Conservation (phyloP, 2,329 filamentous ascomycete genomes). For the Beauveria scarabaeidicola region DNA sequence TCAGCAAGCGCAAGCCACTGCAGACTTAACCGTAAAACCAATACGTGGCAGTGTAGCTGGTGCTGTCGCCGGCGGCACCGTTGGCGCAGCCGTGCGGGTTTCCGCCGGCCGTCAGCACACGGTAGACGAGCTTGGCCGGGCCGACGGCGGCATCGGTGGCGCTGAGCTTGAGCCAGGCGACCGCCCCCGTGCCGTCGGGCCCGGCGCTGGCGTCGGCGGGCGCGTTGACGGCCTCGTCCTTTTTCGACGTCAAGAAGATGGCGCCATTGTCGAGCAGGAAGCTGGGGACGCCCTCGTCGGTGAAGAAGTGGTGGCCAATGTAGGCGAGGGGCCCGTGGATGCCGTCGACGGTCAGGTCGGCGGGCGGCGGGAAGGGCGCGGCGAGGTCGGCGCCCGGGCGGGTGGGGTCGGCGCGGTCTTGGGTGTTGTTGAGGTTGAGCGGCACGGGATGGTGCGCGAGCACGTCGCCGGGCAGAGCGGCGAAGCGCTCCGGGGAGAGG, state of each 20-base stretch:
- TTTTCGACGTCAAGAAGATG: constrained; percentile 36
- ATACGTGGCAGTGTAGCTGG: constrained; percentile 49
- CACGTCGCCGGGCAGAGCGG: constrained; percentile 29
- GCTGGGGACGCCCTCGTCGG: constrained; percentile 40
- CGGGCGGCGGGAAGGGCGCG: constrained; percentile 35
- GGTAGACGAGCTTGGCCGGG: constrained; percentile 37
- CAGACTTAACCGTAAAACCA: constrained; percentile 42
- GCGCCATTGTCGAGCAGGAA: constrained; percentile 44
- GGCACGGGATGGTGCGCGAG: constrained; percentile 37
- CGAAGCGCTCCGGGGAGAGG: constrained; percentile 31
- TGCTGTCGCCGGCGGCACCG: constrained; percentile 37
- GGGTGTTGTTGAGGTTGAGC: constrained; percentile 34
- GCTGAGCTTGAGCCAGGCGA: constrained; percentile 45
- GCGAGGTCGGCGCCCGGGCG: constrained; percentile 34
- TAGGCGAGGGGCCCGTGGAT: constrained; percentile 28
- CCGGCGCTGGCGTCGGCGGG: constrained; percentile 41
- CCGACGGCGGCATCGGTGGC: constrained; percentile 31
- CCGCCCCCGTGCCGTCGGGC: constrained; percentile 40
- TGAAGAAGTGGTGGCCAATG: constrained; percentile 62
- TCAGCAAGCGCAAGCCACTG: background rate
- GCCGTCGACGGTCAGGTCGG: constrained; percentile 30
- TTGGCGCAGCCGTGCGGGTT: constrained; percentile 32
- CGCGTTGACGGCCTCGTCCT: constrained; percentile 41
- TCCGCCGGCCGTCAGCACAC: constrained; percentile 47
- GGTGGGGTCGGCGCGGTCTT: constrained; percentile 21